Evolutionary conservation across 2,329 filamentous ascomycete species (phyloP).

Genomic region (Trichoderma sp.): DNA sequence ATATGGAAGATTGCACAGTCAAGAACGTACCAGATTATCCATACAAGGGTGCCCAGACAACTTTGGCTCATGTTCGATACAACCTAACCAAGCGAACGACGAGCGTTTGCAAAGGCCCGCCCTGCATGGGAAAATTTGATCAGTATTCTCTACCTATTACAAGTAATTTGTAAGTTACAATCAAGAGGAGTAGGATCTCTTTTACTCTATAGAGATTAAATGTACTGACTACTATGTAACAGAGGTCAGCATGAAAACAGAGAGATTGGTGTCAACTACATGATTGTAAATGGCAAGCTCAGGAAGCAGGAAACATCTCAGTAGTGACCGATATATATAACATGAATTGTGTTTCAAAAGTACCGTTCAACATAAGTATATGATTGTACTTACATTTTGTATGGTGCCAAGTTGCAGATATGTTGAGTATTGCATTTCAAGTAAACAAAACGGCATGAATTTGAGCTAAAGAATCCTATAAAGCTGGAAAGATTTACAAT

Average conservation of each 20-base stretch:
- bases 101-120: slow-evolving; percentile 20
- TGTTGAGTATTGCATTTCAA: no score
- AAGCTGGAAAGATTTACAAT: no score
- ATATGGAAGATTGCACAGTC: slow-evolving; percentile 15
- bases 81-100: slow-evolving; percentile 18
- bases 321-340: no score
- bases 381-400: neutral
- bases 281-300: neutral
- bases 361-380: neutral
- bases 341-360: neutral
- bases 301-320: neutral
- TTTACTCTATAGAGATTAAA: neutral
- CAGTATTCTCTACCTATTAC: neutral
- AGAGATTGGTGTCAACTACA: neutral
- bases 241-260: neutral
- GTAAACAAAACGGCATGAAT: no score
- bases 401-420: no score
- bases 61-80: slow-evolving; percentile 17
- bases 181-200: neutral
- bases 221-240: neutral
- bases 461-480: no score
- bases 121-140: neutral
- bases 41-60: slow-evolving; percentile 6
- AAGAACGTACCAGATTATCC: slow-evolving; percentile 19
- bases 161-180: neutral